Evolutionary conservation across 1,139 yeast genomes (phyloP), one percentile per base, ranked within the genome.

Genomic region (Tardiomyces depauwii): DNA sequence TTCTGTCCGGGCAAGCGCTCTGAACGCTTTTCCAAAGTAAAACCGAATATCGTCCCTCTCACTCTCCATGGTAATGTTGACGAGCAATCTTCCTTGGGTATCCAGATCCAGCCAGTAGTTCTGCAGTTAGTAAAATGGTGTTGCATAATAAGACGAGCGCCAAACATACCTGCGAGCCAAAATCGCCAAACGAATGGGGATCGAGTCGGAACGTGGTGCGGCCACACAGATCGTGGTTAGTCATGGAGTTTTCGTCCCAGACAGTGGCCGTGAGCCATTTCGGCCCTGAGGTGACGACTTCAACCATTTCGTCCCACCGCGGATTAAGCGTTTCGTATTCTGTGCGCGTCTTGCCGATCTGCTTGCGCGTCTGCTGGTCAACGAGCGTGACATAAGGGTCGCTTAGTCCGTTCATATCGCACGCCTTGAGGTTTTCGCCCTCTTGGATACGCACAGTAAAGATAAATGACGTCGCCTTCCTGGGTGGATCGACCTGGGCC

Each of bases 281-380:
- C 2, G 65, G 56, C 0, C 62, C 61, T 1, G 63, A 53, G 1
- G 76, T 66, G 38, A 84, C 63, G 14, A 62, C 49, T 58, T 88
- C 96, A 59, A 85, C 83, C 47, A 82, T 85, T 66, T 91, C 96
- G 56, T 86, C 86, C 95, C 95, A 91, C 23, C 75, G 78, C 0
- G 97, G 96, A 55, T 80, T 80, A 33, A 76, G 65, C 5, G 80
- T 77, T 47, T 76, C 77, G 41, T 72, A 70, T 9, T 84, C 69
- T 0, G 81, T 73, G 56, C 87, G 72, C 0, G 97, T 88, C 53
- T 77, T 78, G 4, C 86, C 94, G 44, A 85, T 71, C 18, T 81
- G 77, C 45, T 70, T 71, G 44, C 78, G 71, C 2, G 72, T 71
- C 43, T 66, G 65, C 7, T 82, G 75, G 51, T 87, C 94, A 2